phyloP scores from a whole-genome alignment of 2,329 filamentous ascomycete genomes.

The Fusarium subtropicale region DNA sequence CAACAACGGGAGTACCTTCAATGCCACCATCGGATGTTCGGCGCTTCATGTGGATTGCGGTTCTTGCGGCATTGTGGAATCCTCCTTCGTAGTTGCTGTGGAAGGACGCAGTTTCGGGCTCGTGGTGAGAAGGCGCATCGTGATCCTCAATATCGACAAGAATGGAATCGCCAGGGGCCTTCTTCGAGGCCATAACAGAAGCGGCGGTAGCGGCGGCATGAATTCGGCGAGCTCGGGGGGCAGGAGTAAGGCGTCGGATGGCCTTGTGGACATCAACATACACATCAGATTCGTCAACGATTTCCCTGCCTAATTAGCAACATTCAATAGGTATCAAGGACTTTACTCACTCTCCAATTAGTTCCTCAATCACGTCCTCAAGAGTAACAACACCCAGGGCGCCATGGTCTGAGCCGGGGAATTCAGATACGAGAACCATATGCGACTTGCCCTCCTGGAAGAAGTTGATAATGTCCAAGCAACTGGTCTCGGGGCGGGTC shows the following conservation, averaged over 20 bases:
- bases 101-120: slow-evolving; percentile 52
- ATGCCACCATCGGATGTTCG: slow-evolving; percentile 67
- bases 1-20: slow-evolving; percentile 61
- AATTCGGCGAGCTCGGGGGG: slow-evolving; percentile 76
- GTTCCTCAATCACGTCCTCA: slow-evolving; percentile 97
- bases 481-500: slow-evolving; percentile 94
- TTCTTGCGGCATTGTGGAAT: slow-evolving; percentile 61
- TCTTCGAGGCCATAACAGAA: slow-evolving; percentile 49
- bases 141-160: slow-evolving; percentile 58
- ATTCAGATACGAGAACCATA: slow-evolving; percentile 95
- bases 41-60: slow-evolving; percentile 70
- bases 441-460: slow-evolving; percentile 99
- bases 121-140: slow-evolving; percentile 46
- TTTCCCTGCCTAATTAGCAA: slow-evolving; percentile 73
- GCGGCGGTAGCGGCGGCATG: slow-evolving; percentile 52
- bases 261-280: slow-evolving; percentile 99
- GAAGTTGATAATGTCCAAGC: slow-evolving; percentile 98
- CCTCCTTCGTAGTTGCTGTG: slow-evolving; percentile 54
- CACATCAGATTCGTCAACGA: slow-evolving; percentile 98
- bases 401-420: slow-evolving; percentile 88
- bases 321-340: too few relatives aligned
- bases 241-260: slow-evolving; percentile 87
- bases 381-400: slow-evolving; percentile 94
- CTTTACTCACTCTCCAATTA: slow-evolving; percentile 89
- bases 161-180: slow-evolving; percentile 47